Evolutionary conservation across 2,329 filamentous ascomycete species (phyloP), one percentile per base, ranked within the genome.

Genomic region (Coleophoma eucalyptorum): DNA sequence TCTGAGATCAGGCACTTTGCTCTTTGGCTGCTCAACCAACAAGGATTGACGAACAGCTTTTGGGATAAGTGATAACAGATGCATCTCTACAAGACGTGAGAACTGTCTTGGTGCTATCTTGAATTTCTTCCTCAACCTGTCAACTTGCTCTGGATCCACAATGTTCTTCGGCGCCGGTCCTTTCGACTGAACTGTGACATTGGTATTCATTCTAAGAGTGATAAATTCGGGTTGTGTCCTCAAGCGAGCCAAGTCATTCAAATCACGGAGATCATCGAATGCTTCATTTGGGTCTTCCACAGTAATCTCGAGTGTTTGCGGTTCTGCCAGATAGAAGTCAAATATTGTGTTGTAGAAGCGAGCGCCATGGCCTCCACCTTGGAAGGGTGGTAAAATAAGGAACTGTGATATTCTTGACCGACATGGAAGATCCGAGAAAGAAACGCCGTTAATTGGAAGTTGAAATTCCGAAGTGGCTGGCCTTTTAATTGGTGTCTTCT

Each of bases 401-500:
- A 97, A 97, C 67, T 99, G 94, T 0, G 93, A 96, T 57, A 99
- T 89, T 42, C 95, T 81, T 53, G 90, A 83, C 37, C 93, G 84
- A 60, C 86, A 87, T 12, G 89, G 87, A 2, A 92, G 77, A 45
- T 85, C 72, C 4, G 80, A 67, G 56, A 86, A 73, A n/a, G 69
- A 59, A 33, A 57, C 26, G 50, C 63, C 60, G 49, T 60, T 50
- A 13, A 57, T 40, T 0, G 66, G 66, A 4, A 72, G 59, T 43
- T 76, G 70, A 43, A 79, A 67, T 32, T 78, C 67, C 7, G 54
- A 44, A 13, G 46, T 54, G 13, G 55, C 51, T 11, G 49, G 50
- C 6, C 49, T 50, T 7, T 44, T 64, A 44, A 77, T 64, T 48
- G 67, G 56, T 46, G 55, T n/a, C 61, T 61, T 31, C 56, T 62